Evolutionary conservation across 1,284 basidiomycete genomes (phyloP).

Genomic region (Schizopora paradoxa): DNA sequence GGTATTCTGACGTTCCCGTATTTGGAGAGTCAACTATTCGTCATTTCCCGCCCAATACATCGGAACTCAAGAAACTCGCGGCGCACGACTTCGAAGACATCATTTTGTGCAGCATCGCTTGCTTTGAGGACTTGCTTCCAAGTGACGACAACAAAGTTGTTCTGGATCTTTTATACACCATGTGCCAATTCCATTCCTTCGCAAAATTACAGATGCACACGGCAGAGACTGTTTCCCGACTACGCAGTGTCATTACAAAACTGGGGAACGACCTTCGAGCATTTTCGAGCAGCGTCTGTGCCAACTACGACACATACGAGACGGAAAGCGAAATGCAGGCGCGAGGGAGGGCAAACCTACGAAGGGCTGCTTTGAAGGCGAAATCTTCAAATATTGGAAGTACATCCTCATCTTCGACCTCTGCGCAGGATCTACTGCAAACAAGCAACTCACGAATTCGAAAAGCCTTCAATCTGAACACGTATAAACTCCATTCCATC

Average conservation of each 20-base stretch:
- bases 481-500: conserved; percentile 1
- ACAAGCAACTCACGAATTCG: background rate
- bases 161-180: conserved; percentile 5
- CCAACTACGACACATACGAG: conserved; percentile 14
- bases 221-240: conserved; percentile 1
- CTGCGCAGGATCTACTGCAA: too few relatives aligned
- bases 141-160: conserved; percentile 6
- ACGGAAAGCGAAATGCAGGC: conserved; percentile 1
- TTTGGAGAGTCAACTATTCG: conserved; percentile 16
- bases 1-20: conserved; percentile 10
- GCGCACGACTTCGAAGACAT: conserved; percentile 20
- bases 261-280: conserved; percentile 2
- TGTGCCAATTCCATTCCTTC: conserved; percentile 8
- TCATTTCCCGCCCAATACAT: conserved; percentile 12
- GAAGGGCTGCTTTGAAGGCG: too few relatives aligned
- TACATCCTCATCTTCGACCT: too few relatives aligned
- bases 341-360: too few relatives aligned
- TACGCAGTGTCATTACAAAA: background rate
- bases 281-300: conserved; percentile 12
- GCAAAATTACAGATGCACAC: conserved; percentile 14
- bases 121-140: conserved; percentile 11
- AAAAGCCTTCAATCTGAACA: conserved; percentile 2
- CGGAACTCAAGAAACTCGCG: conserved; percentile 18
- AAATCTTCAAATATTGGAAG: too few relatives aligned
- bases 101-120: conserved; percentile 17